Conservation (phyloP, 768 basidiomycete species). For the Rhizopogon vinicolor region DNA sequence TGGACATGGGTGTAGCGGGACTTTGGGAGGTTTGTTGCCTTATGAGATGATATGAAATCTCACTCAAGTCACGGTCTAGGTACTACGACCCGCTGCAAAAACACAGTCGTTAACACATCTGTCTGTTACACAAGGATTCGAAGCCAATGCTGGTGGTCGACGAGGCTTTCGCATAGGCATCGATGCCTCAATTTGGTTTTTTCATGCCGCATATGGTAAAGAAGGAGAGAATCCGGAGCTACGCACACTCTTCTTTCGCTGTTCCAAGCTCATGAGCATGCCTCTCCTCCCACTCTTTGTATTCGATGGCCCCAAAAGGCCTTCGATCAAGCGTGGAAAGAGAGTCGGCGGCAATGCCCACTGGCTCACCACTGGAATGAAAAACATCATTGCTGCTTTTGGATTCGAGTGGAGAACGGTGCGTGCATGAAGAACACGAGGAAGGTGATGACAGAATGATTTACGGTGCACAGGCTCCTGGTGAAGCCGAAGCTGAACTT, state of each 20-base stretch:
- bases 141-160: slow-evolving; percentile 53
- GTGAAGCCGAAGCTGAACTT: slow-evolving; percentile 93
- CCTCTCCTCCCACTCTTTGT: slow-evolving; percentile 89
- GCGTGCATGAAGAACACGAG: slow-evolving; percentile 13
- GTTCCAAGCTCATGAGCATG: slow-evolving; percentile 67
- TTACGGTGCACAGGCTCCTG: slow-evolving; percentile 64
- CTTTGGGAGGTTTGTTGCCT: slow-evolving; percentile 40
- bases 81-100: slow-evolving; percentile 67
- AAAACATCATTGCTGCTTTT: slow-evolving; percentile 72
- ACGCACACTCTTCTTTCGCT: slow-evolving; percentile 81
- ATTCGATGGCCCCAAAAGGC: slow-evolving; percentile 86
- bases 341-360: slow-evolving; percentile 56
- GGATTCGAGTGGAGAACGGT: slow-evolving; percentile 76
- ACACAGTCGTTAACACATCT: slow-evolving; percentile 74
- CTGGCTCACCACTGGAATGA: slow-evolving; percentile 72
- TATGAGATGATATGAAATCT: not conserved
- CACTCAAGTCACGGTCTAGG: slow-evolving; percentile 29
- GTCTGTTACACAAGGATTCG: slow-evolving; percentile 71
- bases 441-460: slow-evolving; percentile 13
- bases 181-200: slow-evolving; percentile 82
- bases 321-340: slow-evolving; percentile 76
- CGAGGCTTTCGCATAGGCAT: slow-evolving; percentile 83
- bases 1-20: slow-evolving; percentile 44
- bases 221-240: slow-evolving; percentile 88
- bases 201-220: slow-evolving; percentile 61